phyloP scores from a whole-genome alignment of 768 basidiomycete species.

The Russula sp. region DNA sequence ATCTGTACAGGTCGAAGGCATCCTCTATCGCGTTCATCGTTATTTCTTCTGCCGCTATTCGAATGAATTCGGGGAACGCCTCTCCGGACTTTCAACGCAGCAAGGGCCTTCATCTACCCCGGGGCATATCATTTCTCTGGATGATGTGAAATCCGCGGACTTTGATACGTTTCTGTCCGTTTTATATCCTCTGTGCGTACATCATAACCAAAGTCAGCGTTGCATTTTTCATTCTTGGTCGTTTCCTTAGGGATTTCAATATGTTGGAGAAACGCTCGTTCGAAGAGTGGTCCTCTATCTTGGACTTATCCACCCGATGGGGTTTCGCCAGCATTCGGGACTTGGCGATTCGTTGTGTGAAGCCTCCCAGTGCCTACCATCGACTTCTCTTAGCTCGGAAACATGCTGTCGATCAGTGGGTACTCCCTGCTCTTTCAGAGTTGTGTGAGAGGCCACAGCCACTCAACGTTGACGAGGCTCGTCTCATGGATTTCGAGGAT shows the following conservation, averaged over 20 bases:
- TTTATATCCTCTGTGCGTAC: constrained; percentile 17
- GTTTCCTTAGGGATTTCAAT: constrained; percentile 12
- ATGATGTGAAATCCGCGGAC: constrained; percentile 10
- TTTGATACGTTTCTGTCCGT: constrained; percentile 19
- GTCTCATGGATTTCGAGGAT: constrained; percentile 12
- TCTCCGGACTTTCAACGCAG: background rate
- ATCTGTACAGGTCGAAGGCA: background rate
- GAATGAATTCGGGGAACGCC: background rate
- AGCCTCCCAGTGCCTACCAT: background rate
- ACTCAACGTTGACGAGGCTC: constrained; percentile 15
- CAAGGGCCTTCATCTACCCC: background rate
- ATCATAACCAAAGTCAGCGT: background rate
- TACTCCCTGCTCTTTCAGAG: constrained; percentile 2
- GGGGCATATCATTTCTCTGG: background rate
- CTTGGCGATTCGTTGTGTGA: constrained; percentile 5
- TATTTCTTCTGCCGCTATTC: constrained; percentile 19
- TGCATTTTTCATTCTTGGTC: background rate
- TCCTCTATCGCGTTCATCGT: constrained; percentile 17
- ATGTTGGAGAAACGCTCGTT: constrained; percentile 5
- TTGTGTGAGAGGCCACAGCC: constrained; percentile 13
- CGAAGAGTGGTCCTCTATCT: constrained; percentile 16
- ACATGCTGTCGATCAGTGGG: constrained; percentile 12
- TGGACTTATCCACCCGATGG: constrained; percentile 19
- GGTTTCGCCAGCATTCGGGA: constrained; percentile 18
- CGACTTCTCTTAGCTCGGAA: constrained; percentile 6